Evolutionary conservation across 2,329 filamentous ascomycete species (phyloP), one percentile per base, ranked within the genome.

Genomic region (Curvularia sp.): DNA sequence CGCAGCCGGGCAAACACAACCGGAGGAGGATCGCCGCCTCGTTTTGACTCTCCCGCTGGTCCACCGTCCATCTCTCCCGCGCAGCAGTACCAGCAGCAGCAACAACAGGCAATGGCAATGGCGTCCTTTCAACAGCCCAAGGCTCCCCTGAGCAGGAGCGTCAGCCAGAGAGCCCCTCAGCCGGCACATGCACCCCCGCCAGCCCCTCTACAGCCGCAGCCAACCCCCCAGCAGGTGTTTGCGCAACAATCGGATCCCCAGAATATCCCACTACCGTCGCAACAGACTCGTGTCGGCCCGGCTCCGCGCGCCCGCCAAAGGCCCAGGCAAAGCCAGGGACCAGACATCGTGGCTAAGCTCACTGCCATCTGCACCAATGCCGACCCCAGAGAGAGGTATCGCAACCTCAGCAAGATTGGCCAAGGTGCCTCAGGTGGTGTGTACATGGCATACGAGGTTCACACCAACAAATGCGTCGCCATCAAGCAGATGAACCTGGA

Each of bases 401-500:
- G 89, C 56, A 89, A 89, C 57, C 87, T 98, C 68, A 93, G 88
- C 74, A 98, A 98, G 81, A 98, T 99, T 75, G 95, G 95, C 0
- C 95, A 99, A 78, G 95, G 95, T 77, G 95, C 95, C 38, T 98
- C 94, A 8, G 95, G 95, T 67, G 95, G 95, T 61, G 95, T 99
- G 1, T 99, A 88, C 74, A 97, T 92, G 0, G 95, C 94, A 3
- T 92, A 94, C 74, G 92, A 97, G 77, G 85, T 88, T 64, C 89
- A 87, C 55, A 90, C 88, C 39, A 96, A 96, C 78, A 88, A 90
- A 62, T 88, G 96, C 67, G 95, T 99, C 38, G 95, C 95, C 42
- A 98, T 99, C 80, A 99, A 99, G 82, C 95, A 99, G 82, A 99
- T 99, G 95, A 98, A 98, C 67, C 82, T 99, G 55, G 95, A 98